A percentile compares a stretch with the other conserved stretches of the same genome.
Conservation (phyloP, 345 rosid species). For the Salix viminalis region DNA sequence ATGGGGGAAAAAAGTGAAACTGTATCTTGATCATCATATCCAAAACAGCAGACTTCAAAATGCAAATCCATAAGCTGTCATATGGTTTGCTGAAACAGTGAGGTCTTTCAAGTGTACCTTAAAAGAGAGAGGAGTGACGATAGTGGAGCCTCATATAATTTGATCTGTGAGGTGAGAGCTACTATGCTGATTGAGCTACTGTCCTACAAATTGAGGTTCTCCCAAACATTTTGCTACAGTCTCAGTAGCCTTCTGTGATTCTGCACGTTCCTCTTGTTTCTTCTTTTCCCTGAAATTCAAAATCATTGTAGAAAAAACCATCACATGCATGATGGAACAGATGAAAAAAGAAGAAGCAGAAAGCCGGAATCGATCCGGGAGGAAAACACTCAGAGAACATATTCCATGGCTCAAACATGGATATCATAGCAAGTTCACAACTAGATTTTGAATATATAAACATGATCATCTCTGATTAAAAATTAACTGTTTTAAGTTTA, state of each 20-base stretch:
- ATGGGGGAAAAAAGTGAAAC: background rate
- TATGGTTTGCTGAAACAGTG: background rate
- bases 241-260: slow-evolving; percentile 73
- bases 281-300: slow-evolving; percentile 77
- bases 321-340: background rate
- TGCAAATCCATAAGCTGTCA: slow-evolving; percentile 11
- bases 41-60: background rate
- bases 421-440: background rate
- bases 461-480: background rate
- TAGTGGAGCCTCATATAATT: slow-evolving; percentile 17
- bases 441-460: background rate
- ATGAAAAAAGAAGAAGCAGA: background rate
- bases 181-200: slow-evolving; percentile 14
- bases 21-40: slow-evolving; percentile 12
- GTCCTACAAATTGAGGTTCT: slow-evolving; percentile 32
- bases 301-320: background rate
- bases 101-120: slow-evolving; percentile 17
- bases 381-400: background rate
- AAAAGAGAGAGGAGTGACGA: background rate
- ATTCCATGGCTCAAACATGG: background rate
- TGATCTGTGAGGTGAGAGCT: background rate
- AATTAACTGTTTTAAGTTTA: background rate
- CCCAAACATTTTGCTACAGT: slow-evolving; percentile 65
- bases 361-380: background rate
- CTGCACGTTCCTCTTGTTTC: slow-evolving; percentile 70